Percentiles rank a stretch among this genome's conserved stretches.
These are phyloP conservation scores for Gracilaria gracilis DNA, from an alignment of 23 red algal genomes.

Conservation along the genomic window DNA sequence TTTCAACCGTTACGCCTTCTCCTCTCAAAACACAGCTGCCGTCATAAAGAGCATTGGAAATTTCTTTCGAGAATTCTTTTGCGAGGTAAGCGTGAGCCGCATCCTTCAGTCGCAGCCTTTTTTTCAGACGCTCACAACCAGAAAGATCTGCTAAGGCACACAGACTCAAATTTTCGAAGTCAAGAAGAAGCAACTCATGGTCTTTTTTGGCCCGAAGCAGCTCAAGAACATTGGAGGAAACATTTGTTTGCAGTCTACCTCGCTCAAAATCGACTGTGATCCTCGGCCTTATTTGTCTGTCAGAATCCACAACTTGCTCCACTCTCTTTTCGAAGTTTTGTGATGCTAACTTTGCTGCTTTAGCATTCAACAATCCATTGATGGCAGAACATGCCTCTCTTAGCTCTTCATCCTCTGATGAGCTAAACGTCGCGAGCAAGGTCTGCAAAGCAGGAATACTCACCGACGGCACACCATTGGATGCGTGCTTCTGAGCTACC, in stretches of 20 bases:
- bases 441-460: slow-evolving; percentile 19
- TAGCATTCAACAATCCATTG: neutral
- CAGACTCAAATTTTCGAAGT: slow-evolving; percentile 22
- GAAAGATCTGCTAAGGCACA: slow-evolving; percentile 28
- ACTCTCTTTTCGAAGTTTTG: neutral
- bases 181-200: neutral
- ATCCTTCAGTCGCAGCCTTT: neutral
- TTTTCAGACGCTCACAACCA: slow-evolving; percentile 30
- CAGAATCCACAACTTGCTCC: neutral
- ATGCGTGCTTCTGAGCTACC: slow-evolving; percentile 3
- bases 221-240: neutral
- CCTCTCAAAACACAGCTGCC: slow-evolving; percentile 28
- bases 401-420: neutral
- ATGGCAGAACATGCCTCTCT: slow-evolving; percentile 23
- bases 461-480: slow-evolving; percentile 20
- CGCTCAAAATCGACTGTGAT: slow-evolving; percentile 31
- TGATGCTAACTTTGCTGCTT: neutral
- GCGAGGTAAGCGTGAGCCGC: slow-evolving; percentile 14
- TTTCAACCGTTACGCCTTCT: neutral
- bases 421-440: neutral
- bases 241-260: neutral
- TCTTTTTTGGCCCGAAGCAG: slow-evolving; percentile 18
- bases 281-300: neutral
- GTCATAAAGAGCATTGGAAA: slow-evolving; percentile 13
- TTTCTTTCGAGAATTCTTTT: slow-evolving; percentile 37